Conservation (phyloP, 1,139 yeast species). For the Nematodospora anomalae region DNA sequence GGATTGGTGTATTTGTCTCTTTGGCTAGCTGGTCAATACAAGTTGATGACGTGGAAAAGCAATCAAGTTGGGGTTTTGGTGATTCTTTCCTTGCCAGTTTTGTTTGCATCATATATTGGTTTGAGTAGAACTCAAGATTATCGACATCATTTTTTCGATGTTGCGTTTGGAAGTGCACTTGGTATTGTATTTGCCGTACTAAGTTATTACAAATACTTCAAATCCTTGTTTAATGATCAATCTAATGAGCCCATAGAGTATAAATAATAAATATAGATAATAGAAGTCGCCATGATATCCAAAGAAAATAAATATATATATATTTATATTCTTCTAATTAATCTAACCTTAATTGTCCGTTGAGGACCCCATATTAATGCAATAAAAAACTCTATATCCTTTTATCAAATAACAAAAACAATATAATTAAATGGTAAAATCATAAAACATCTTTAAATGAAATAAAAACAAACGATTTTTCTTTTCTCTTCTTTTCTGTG, state of each 20-base stretch:
- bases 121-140: slow-evolving; percentile 44
- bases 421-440: slow-evolving; percentile 21
- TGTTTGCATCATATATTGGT: slow-evolving; percentile 38
- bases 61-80: slow-evolving; percentile 5
- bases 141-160: slow-evolving; percentile 45
- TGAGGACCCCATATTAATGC: slow-evolving; percentile 57
- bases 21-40: slow-evolving; percentile 43
- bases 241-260: slow-evolving; percentile 9
- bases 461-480: slow-evolving; percentile 15
- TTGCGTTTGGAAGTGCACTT: slow-evolving; percentile 35
- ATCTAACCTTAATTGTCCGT: slow-evolving; percentile 35
- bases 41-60: slow-evolving; percentile 13
- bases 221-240: slow-evolving; percentile 1
- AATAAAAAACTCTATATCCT: slow-evolving; percentile 45
- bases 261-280: slow-evolving; percentile 4
- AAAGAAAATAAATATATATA: background rate
- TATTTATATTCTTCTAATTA: slow-evolving; percentile 1
- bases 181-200: slow-evolving; percentile 33
- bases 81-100: slow-evolving; percentile 25
- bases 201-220: slow-evolving; percentile 36
- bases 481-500: background rate
- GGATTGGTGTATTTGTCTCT: slow-evolving; percentile 39
- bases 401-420: slow-evolving; percentile 19
- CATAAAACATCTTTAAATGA: slow-evolving; percentile 14
- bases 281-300: no score